Base-by-base conservation (phyloP, 2,329 filamentous ascomycete genomes). In the Aspergillus neoniger region DNA sequence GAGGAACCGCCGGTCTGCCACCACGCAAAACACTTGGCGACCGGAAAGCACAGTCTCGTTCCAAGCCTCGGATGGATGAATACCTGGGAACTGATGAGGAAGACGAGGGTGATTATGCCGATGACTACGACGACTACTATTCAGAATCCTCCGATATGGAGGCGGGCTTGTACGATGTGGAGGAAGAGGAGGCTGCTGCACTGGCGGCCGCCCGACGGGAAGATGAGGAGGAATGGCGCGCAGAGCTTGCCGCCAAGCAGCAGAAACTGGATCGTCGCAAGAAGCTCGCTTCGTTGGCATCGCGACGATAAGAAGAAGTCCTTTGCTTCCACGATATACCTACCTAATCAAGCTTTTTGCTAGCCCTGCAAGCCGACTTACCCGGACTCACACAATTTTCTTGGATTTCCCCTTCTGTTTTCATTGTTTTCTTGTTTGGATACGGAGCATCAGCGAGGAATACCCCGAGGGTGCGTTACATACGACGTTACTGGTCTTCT, bases 71-170 rank as follows among this genome's bases (percentile, higher is more conserved):
- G 52, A 70, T 67, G 63, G 75, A 81, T 55, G 78, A 80, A 62
- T 81, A 81, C 66, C 72, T 81, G 39, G 78, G 69, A 10, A 81
- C 80, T 0, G 80, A 82, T 50, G 80, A 81, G 64, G 78, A 81
- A 68, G 80, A 81, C 17, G 78, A 81, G 64, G 78, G 74, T 4
- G 77, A 77, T 12, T 76, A 72, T 56, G 76, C 70, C 19, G 73
- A 74, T 36, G 74, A 72, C 41, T 74, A 76, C 54, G 74, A 79
- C 12, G 77, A 79, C 62, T 76, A 77, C 61, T 79, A 76, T 53
- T 81, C 78, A 1, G 79, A 80, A 39, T 80, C 77, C 7, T 80
- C 79, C n/a, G 80, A 81, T 61, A 83, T 83, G 81, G 81, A 83
- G 68, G 81, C 79, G 53, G 81, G 79, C 21, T 70, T 78, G 19